A percentile compares a stretch with the other conserved stretches of the same genome.
phyloP scores from a whole-genome alignment of 2,329 filamentous ascomycete genomes.

The Verticillium nonalfalfae region DNA sequence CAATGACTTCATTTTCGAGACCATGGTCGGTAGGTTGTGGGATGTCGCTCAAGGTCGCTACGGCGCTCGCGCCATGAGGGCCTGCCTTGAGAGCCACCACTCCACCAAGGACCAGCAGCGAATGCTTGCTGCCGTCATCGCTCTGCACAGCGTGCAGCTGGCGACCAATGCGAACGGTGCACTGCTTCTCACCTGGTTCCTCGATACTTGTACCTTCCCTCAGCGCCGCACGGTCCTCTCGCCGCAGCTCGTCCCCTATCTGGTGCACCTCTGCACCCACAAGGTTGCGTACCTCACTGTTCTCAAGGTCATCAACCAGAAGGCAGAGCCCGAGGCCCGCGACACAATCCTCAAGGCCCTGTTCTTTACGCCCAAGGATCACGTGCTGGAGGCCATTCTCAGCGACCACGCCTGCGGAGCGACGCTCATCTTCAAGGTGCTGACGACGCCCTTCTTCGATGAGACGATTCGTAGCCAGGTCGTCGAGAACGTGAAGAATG shows the following conservation, averaged over 20 bases:
- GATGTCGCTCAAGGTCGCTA: conserved; percentile 89
- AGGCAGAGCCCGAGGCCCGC: conserved; percentile 85
- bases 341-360: conserved; percentile 85
- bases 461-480: conserved; percentile 84
- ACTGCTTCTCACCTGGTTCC: conserved; percentile 90
- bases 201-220: conserved; percentile 96
- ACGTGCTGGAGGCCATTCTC: conserved; percentile 82
- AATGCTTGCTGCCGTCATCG: conserved; percentile 89
- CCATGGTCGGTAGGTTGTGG: conserved; percentile 92
- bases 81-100: conserved; percentile 93
- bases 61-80: conserved; percentile 91
- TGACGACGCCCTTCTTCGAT: conserved; percentile 96
- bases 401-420: conserved; percentile 88
- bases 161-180: conserved; percentile 96
- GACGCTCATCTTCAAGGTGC: conserved; percentile 95
- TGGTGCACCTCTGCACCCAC: conserved; percentile 95
- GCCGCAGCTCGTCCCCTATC: conserved; percentile 82
- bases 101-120: conserved; percentile 92
- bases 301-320: conserved; percentile 96
- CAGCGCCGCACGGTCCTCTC: conserved; percentile 85
- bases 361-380: conserved; percentile 85
- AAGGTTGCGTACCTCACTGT: conserved; percentile 98
- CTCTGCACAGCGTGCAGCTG: conserved; percentile 92
- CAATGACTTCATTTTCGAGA: conserved; percentile 97
- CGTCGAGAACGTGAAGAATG: conserved; percentile 84